These are phyloP conservation scores for Beauveria varroae DNA, from an alignment of 2,329 filamentous ascomycete genomes.

Conservation along the genomic window DNA sequence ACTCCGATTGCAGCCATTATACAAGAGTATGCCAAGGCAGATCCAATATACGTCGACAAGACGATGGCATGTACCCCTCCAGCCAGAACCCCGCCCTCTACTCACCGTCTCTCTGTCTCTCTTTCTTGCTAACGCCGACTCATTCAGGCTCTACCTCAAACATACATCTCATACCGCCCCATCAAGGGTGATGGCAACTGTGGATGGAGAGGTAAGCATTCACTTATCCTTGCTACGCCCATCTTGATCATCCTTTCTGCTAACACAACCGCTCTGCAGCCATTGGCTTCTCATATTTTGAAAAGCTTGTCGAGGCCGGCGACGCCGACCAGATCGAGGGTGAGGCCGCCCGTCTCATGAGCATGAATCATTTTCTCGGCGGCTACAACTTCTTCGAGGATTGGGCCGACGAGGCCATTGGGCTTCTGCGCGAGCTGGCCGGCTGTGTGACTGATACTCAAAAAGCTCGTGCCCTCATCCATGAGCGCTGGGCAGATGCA, in stretches of 20 bases:
- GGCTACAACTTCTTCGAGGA: conserved; percentile 69
- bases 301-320: conserved; percentile 65
- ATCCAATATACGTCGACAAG: conserved; percentile 78
- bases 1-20: conserved; percentile 70
- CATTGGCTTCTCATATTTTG: conserved; percentile 88
- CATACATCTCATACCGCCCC: conserved; percentile 80
- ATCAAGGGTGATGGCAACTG: conserved; percentile 93
- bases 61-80: conserved; percentile 59
- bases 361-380: conserved; percentile 66
- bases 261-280: conserved; percentile 43
- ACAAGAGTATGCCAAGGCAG: conserved; percentile 80
- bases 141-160: conserved; percentile 65
- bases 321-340: conserved; percentile 57
- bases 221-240: background rate
- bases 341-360: conserved; percentile 66
- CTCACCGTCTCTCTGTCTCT: background rate
- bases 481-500: conserved; percentile 66
- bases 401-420: conserved; percentile 69
- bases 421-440: conserved; percentile 58
- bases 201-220: conserved; percentile 84
- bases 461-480: conserved; percentile 45
- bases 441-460: conserved; percentile 52
- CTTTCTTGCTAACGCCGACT: background rate
- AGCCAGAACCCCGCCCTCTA: background rate
- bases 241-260: background rate